Percentiles rank a stretch among this genome's conserved stretches.
These are phyloP conservation scores for Kwoniella dejecticola DNA, from an alignment of 768 basidiomycete genomes.

Conservation along the genomic window DNA sequence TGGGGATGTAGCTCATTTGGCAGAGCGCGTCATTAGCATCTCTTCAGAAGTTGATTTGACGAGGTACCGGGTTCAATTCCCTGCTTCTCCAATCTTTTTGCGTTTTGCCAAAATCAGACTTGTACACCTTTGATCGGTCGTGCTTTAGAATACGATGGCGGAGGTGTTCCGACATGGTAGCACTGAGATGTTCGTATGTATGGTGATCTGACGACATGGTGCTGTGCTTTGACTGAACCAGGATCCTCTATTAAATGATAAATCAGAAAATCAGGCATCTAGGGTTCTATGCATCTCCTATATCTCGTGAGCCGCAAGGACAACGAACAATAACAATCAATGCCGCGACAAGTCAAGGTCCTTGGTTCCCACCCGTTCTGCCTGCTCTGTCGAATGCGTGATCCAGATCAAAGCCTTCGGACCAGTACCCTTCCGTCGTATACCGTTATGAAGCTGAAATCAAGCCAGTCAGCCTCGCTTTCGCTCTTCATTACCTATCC, in stretches of 20 bases:
- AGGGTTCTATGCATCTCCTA: no score
- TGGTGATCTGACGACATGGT: no score
- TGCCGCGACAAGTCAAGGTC: conserved; percentile 43
- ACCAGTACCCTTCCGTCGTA: conserved; percentile 27
- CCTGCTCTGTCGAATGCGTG: conserved; percentile 82
- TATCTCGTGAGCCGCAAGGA: background rate
- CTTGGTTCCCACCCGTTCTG: conserved; percentile 70
- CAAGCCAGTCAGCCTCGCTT: background rate
- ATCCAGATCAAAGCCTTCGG: conserved; percentile 80
- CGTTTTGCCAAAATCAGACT: no score
- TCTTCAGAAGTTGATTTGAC: conserved; percentile 7
- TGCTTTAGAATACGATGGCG: no score
- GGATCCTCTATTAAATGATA: no score
- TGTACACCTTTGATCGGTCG: no score
- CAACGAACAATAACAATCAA: background rate
- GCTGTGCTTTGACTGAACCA: no score
- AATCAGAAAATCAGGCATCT: no score
- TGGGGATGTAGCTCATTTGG: conserved; percentile 19
- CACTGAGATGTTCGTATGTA: no score
- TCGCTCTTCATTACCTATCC: background rate
- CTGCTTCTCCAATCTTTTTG: conserved; percentile 12
- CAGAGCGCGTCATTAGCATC: conserved; percentile 16
- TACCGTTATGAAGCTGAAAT: background rate
- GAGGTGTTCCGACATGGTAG: no score
- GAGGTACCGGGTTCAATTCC: conserved; percentile 18